phyloP scores from a whole-genome alignment of 805 yeast genomes.

The Metschnikowia peoriensis region DNA sequence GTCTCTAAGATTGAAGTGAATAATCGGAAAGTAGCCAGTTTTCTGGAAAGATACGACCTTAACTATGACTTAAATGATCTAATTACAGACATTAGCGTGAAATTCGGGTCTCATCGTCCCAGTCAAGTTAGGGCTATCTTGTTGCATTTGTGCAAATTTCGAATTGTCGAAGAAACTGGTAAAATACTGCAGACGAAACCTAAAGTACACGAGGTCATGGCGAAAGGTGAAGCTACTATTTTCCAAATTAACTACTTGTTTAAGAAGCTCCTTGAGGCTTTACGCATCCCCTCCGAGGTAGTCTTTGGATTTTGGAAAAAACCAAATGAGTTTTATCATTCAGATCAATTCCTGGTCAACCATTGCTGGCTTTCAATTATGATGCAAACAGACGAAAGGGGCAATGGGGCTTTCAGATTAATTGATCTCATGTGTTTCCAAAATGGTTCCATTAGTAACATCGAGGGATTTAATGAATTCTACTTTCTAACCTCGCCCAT shows the following conservation, averaged over 20 bases:
- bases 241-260: constrained; percentile 78
- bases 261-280: constrained; percentile 64
- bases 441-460: constrained; percentile 33
- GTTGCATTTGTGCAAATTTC: constrained; percentile 67
- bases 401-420: constrained; percentile 55
- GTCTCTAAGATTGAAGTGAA: constrained; percentile 14
- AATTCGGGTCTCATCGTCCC: constrained; percentile 40
- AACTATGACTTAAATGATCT: constrained; percentile 38
- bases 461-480: constrained; percentile 44
- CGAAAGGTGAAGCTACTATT: constrained; percentile 54
- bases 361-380: constrained; percentile 89
- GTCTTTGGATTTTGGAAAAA: constrained; percentile 81
- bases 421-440: constrained; percentile 56
- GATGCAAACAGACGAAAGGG: constrained; percentile 53
- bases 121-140: constrained; percentile 60
- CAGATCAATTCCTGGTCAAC: constrained; percentile 55
- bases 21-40: constrained; percentile 30
- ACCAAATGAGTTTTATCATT: constrained; percentile 60
- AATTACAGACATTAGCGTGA: constrained; percentile 39
- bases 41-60: constrained; percentile 29
- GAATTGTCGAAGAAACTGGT: constrained; percentile 39
- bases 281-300: constrained; percentile 72
- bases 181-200: constrained; percentile 39
- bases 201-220: constrained; percentile 42
- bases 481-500: constrained; percentile 81